Evolutionary conservation across 2,329 filamentous ascomycete genomes (phyloP), one percentile per base, ranked within the genome.

Genomic region (Fusarium vanettenii): DNA sequence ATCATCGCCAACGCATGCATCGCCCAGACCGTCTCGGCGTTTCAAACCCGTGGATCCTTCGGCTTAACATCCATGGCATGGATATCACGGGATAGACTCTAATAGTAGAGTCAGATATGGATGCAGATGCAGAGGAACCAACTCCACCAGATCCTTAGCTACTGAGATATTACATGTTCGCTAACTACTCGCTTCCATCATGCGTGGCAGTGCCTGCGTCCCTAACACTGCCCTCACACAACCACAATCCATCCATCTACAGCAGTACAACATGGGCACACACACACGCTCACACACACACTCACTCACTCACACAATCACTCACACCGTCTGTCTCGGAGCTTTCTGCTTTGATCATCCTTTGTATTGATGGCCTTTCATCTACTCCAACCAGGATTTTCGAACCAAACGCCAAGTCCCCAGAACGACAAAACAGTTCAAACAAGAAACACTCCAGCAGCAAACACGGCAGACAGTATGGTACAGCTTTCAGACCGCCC

Each of bases 311-410:
- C 48, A 29, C 45, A 50, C 45, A 27, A n/a, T 27, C 55, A 37
- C 56, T 20, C 35, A 27, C 35, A 37, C 29, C n/a, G 31, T n/a
- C 16, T 31, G 35, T 43, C 43, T 45, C 37, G 29, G 57, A 41
- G 59, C 16, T 22, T 62, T 57, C 62, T 70, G 70, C 69, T 76
- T 73, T 70, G 69, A 75, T 77, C 64, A 73, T 79, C 74, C 74
- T 78, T 79, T 77, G 74, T 71, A 77, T 79, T 78, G 77, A 77
- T 76, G 76, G 71, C 77, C 74, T 76, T 60, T 71, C 77, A 79
- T 78, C 77, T 79, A 79, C 77, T 79, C 77, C 77, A 69, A 72
- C 75, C 77, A 78, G 66, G 71, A 79, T 79, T 79, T 79, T 79
- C 76, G 65, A 79, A 77, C 77, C 77, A 77, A 79, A 79, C 77